phyloP scores from a whole-genome alignment of 257 asterid species.

The Nicotiana undulata region DNA sequence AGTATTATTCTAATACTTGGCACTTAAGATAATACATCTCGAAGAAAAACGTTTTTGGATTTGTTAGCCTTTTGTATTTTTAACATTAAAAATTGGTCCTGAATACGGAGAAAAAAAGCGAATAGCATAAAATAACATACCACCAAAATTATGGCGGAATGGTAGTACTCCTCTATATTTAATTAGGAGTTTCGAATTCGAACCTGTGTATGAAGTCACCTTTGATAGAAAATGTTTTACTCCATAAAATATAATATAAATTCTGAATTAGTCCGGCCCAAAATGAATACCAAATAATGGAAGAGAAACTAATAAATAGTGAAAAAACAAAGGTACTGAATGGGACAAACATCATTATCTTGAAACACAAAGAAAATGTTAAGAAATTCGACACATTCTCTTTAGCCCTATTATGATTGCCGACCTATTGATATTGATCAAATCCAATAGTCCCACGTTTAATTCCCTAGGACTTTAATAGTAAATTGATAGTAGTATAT shows the following conservation, averaged over 20 bases:
- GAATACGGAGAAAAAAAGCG: neutral
- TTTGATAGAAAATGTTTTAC: too few species aligned
- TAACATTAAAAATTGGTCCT: neutral
- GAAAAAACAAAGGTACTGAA: neutral
- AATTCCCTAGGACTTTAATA: neutral
- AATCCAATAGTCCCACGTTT: constrained; percentile 32
- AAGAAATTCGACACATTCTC: neutral
- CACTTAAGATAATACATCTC: too few species aligned
- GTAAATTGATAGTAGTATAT: neutral
- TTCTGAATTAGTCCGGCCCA: too few species aligned
- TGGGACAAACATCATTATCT: neutral
- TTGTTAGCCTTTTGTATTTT: neutral
- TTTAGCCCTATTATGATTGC: constrained; percentile 8
- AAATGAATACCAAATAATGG: too few species aligned
- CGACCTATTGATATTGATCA: constrained; percentile 24
- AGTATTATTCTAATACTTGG: too few species aligned
- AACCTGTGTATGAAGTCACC: too few species aligned
- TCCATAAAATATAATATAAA: too few species aligned
- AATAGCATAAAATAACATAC: too few species aligned
- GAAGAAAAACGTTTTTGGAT: too few species aligned
- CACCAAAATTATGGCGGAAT: too few species aligned
- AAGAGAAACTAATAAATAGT: neutral
- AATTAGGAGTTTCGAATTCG: too few species aligned
- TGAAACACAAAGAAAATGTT: neutral
- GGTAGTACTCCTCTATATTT: too few species aligned